Evolutionary conservation across 352 stramenopile species (phyloP), one percentile per base, ranked within the genome.

Genomic region (Pilasporangium apinafurcum): DNA sequence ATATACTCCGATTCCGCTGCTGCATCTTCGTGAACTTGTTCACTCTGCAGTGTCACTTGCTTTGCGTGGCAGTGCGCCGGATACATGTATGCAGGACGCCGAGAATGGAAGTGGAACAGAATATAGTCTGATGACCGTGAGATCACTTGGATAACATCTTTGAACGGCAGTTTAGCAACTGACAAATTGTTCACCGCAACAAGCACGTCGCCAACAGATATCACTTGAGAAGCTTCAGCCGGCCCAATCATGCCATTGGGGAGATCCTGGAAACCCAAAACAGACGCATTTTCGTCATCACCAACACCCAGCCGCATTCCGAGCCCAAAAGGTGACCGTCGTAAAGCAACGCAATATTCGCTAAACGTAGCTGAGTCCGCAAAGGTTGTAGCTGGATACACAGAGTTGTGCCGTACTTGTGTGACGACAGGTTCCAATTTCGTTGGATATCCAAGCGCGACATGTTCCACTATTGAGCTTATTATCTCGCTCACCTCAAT

Each of bases 101-200:
- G 56, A 5, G 83, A 90, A 55, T 95, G 83, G 31, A 95, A 92
- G 37, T 90, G 77, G 48, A 95, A 92, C 18, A 83, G 36, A 24
- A 95, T 71, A 32, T 81, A 70, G 16, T 73, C 62, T 3, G 71
- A 44, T 16, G 81, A 90, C 20, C 57, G 54, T 33, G 59, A 48
- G 37, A 95, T 95, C 24, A 92, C 50, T 24, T 67, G 60, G 16
- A 95, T 77, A 9, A 92, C 70, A 20, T 86, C 61, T 59, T 89
- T 79, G 62, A 95, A 95, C 9, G 60, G 51, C 40, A 74, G 47
- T 4, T 65, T 62, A 1, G 62, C 61, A 5, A 92, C 79, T 4
- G 72, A 54, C 5, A 68, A 43, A 30, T 75, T 83, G 55, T 95
- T 95, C 24, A 95, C 81, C 26, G 65, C 83, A 8, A 81, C 83